A percentile compares a stretch with the other conserved stretches of the same genome.
Evolutionary conservation across 2,329 filamentous ascomycete species (phyloP).

Genomic region (Trichoderma citrinoviride): DNA sequence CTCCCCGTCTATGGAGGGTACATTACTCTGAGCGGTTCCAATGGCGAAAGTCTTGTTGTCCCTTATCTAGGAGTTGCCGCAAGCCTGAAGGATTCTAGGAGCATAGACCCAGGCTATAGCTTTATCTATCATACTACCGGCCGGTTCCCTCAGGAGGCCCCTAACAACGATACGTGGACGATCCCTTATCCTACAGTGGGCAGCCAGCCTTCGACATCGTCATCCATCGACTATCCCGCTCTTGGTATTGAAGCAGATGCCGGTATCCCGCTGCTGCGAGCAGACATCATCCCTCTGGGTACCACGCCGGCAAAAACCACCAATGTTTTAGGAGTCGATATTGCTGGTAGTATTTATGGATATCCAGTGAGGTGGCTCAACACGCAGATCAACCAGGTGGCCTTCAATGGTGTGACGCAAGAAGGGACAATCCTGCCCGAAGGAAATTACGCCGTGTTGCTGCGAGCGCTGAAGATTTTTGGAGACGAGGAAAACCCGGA

Average conservation of each 20-base stretch:
- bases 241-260: neutral
- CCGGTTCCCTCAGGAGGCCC: neutral
- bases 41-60: slow-evolving; percentile 38
- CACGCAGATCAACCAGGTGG: neutral
- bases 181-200: slow-evolving; percentile 9
- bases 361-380: neutral
- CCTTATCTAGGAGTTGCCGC: slow-evolving; percentile 43
- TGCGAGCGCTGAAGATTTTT: slow-evolving; percentile 13
- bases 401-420: slow-evolving; percentile 4
- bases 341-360: neutral
- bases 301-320: neutral
- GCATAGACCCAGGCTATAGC: neutral
- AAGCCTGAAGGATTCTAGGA: neutral
- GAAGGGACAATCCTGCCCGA: neutral
- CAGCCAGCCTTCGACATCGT: neutral
- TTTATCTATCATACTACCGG: slow-evolving; percentile 3
- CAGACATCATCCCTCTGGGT: slow-evolving; percentile 4
- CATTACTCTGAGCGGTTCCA: slow-evolving; percentile 41
- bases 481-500: neutral
- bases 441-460: neutral
- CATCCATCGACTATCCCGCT: neutral
- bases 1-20: slow-evolving; percentile 45
- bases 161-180: slow-evolving; percentile 5
- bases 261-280: neutral
- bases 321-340: neutral